These are phyloP conservation scores for Yarrowia hollandica DNA, from an alignment of 805 yeast species.

Conservation along the genomic window DNA sequence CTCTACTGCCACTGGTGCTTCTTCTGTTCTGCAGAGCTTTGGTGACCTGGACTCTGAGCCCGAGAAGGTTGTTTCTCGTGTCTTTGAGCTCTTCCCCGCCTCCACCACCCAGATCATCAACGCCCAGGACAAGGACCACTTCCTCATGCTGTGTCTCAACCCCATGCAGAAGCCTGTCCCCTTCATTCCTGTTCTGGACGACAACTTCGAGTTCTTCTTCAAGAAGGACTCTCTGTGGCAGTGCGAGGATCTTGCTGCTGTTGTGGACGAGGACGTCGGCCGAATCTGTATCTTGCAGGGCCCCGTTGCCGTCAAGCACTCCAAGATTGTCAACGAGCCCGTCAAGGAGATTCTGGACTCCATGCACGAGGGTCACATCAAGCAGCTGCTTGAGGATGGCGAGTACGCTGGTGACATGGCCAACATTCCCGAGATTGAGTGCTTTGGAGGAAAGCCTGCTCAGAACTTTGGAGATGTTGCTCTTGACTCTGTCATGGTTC, in stretches of 20 bases:
- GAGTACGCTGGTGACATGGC: slow-evolving; percentile 69
- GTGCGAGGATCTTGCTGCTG: slow-evolving; percentile 94
- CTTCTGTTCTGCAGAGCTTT: slow-evolving; percentile 74
- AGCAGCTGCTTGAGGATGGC: slow-evolving; percentile 58
- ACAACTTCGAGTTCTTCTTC: slow-evolving; percentile 91
- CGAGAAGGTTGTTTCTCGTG: slow-evolving; percentile 53
- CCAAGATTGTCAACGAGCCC: slow-evolving; percentile 87
- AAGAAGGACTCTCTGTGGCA: slow-evolving; percentile 99
- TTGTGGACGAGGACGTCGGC: slow-evolving; percentile 92
- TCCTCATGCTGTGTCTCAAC: slow-evolving; percentile 76
- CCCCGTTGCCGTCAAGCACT: slow-evolving; percentile 95
- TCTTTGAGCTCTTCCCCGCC: slow-evolving; percentile 68
- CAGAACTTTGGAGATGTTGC: slow-evolving; percentile 37
- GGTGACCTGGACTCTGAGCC: slow-evolving; percentile 65
- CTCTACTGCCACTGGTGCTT: slow-evolving; percentile 48
- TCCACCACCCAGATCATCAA: slow-evolving; percentile 81
- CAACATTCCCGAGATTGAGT: slow-evolving; percentile 82
- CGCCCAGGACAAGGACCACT: slow-evolving; percentile 94
- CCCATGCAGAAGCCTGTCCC: slow-evolving; percentile 97
- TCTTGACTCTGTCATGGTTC: slow-evolving; percentile 37
- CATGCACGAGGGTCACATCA: slow-evolving; percentile 88
- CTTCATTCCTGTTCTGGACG: slow-evolving; percentile 92
- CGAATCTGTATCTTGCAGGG: slow-evolving; percentile 99
- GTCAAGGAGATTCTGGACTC: slow-evolving; percentile 84
- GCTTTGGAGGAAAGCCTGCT: slow-evolving; percentile 71